Evolutionary conservation across 2,329 filamentous ascomycete genomes (phyloP).

Genomic region (Fusarium abutilonis): DNA sequence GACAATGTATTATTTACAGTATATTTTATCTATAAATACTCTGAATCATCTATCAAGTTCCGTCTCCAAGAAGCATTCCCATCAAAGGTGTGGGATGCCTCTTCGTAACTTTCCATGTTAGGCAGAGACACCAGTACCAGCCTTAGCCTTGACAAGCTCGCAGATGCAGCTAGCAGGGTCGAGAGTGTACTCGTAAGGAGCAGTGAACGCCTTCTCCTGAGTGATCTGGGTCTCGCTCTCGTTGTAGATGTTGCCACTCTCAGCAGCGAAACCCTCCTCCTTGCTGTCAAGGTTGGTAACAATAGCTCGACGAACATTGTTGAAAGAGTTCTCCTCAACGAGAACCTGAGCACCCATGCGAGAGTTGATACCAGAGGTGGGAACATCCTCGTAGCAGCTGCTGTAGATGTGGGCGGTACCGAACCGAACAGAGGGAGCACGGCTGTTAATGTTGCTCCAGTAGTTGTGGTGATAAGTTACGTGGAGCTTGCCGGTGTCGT

Average conservation of each 20-base stretch:
- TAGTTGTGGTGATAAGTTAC: slow-evolving; percentile 68
- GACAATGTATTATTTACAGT: no score
- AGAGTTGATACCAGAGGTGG: slow-evolving; percentile 62
- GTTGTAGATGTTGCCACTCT: slow-evolving; percentile 57
- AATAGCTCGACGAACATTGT: slow-evolving; percentile 54
- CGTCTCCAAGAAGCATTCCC: neutral
- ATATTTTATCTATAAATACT: no score
- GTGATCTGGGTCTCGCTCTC: slow-evolving; percentile 50
- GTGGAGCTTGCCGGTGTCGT: slow-evolving; percentile 65
- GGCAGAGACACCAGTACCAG: slow-evolving; percentile 36
- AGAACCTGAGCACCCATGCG: slow-evolving; percentile 62
- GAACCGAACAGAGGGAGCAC: slow-evolving; percentile 60
- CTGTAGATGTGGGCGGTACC: slow-evolving; percentile 68
- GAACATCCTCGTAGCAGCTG: slow-evolving; percentile 59
- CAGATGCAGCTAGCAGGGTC: slow-evolving; percentile 39
- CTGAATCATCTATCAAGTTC: neutral
- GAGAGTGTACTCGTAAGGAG: slow-evolving; percentile 51
- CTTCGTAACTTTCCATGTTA: neutral
- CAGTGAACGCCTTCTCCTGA: slow-evolving; percentile 47
- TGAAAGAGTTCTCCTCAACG: slow-evolving; percentile 61
- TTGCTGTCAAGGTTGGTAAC: slow-evolving; percentile 57
- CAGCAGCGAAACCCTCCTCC: slow-evolving; percentile 56
- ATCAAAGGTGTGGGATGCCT: no score
- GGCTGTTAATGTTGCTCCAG: slow-evolving; percentile 65
- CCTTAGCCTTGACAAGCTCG: slow-evolving; percentile 41